Evolutionary conservation across 768 basidiomycete genomes (phyloP), one percentile per base, ranked within the genome.

Genomic region (Termitomyces eurrhizus): DNA sequence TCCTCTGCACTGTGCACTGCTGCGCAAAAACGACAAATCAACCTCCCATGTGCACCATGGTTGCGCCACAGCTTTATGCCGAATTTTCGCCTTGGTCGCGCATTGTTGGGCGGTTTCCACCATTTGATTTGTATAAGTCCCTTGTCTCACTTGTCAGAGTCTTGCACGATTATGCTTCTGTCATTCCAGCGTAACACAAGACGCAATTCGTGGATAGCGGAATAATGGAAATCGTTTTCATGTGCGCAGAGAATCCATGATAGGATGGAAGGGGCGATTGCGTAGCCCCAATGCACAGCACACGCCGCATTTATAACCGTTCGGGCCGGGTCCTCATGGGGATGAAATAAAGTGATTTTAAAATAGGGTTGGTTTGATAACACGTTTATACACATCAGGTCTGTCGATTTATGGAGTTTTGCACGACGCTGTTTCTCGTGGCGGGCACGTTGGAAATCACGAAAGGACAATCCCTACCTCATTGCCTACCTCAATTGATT

Each of bases 21-120:
- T 45, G 59, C 51, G 51, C 14, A 16, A 18, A 21, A 37, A 39
- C 36, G 36, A 33, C 42, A 29, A 51, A 52, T 55, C n/a, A 7
- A 12, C 5, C 6, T n/a, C 1, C 16, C 12, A 5, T n/a, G 29
- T 16, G 39, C 3, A 4, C 21, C 7, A 29, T 51, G 56, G 37
- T 56, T 65, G 59, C 61, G 64, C 64, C 64, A 65, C 64, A 65
- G 48, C 58, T 29, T 33, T 16, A n/a, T 42, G 42, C 18, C 26
- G 21, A 39, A 56, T 55, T 41, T 35, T 26, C 16, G n/a, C 35
- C 21, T n/a, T 44, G 29, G 29, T 44, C 26, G 33, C 29, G n/a
- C 12, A 13, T 7, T 32, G 13, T 13, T 13, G 13, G n/a, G n/a
- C 29, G 13, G 18, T n/a, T 9, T 8, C 3, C 18, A 5, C 5